Evolutionary conservation across 2,329 filamentous ascomycete species (phyloP).

Genomic region (Aspergillus tanneri): DNA sequence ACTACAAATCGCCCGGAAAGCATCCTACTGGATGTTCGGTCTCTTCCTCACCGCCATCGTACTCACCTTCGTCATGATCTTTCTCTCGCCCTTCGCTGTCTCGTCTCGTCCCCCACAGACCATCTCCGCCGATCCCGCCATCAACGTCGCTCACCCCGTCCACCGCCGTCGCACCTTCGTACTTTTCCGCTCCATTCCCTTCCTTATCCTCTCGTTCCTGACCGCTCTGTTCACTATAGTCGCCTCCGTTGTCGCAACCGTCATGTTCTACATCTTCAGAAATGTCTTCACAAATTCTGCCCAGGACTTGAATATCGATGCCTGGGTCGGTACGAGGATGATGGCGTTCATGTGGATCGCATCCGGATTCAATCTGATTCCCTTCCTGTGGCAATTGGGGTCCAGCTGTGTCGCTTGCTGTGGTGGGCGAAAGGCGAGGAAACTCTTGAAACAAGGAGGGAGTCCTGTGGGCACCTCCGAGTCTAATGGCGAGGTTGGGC

Average conservation of each 20-base stretch:
- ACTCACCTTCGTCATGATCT: conserved; percentile 70
- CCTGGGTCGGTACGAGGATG: conserved; percentile 69
- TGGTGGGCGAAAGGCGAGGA: conserved; percentile 40
- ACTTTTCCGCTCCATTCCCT: conserved; percentile 58
- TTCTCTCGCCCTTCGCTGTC: conserved; percentile 57
- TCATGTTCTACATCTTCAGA: conserved; percentile 78
- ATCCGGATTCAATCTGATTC: conserved; percentile 63
- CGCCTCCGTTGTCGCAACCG: conserved; percentile 73
- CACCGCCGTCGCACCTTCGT: conserved; percentile 40
- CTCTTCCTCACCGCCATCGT: conserved; percentile 74
- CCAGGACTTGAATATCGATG: conserved; percentile 72
- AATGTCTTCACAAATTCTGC: conserved; percentile 68
- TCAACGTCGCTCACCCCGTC: conserved; percentile 29
- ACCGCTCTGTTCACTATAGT: conserved; percentile 66
- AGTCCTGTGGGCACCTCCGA: conserved; percentile 9
- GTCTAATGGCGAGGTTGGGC: conserved; percentile 13
- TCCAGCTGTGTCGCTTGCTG: conserved; percentile 69
- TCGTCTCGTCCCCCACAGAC: conserved; percentile 40
- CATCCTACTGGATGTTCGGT: conserved; percentile 83
- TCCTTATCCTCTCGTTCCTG: conserved; percentile 67
- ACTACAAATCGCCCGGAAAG: conserved; percentile 69
- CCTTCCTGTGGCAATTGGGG: conserved; percentile 70
- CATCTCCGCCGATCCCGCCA: conserved; percentile 29
- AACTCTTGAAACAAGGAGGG: conserved; percentile 27
- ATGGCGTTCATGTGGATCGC: conserved; percentile 89